A percentile compares a stretch with the other conserved stretches of the same genome.
Evolutionary conservation across 1,139 yeast species (phyloP).

Genomic region (Candida sanyaensis): DNA sequence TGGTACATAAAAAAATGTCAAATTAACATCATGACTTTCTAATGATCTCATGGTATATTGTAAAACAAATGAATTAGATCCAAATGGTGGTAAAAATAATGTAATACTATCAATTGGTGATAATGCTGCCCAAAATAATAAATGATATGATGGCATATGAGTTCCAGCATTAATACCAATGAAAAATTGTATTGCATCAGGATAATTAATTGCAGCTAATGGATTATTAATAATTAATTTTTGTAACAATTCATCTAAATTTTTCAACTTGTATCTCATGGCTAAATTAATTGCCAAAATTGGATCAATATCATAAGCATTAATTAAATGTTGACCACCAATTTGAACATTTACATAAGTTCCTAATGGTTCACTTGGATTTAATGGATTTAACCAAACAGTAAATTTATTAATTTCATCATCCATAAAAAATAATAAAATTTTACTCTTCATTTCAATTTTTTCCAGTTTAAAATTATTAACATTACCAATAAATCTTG

Average conservation of each 20-base stretch:
- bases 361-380: constrained; percentile 46
- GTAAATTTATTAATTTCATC: constrained; percentile 73
- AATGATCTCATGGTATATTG: constrained; percentile 92
- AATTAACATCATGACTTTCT: constrained; percentile 83
- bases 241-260: constrained; percentile 46
- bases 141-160: constrained; percentile 42
- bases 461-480: constrained; percentile 24
- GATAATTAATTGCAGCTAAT: constrained; percentile 56
- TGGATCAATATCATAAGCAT: constrained; percentile 72
- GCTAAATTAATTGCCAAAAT: constrained; percentile 72
- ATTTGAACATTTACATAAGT: constrained; percentile 32
- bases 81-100: constrained; percentile 76
- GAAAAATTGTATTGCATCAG: constrained; percentile 65
- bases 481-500: constrained; percentile 29
- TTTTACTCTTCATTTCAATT: constrained; percentile 47
- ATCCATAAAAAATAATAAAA: constrained; percentile 63
- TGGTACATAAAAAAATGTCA: constrained; percentile 95
- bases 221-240: constrained; percentile 58
- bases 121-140: constrained; percentile 74
- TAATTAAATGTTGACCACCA: constrained; percentile 35
- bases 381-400: constrained; percentile 79
- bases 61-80: constrained; percentile 63
- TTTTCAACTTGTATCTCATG: constrained; percentile 52
- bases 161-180: constrained; percentile 47
- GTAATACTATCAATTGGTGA: constrained; percentile 87